These are phyloP conservation scores for Trichoderma oligosporum DNA, from an alignment of 2,329 filamentous ascomycete species.

Conservation along the genomic window DNA sequence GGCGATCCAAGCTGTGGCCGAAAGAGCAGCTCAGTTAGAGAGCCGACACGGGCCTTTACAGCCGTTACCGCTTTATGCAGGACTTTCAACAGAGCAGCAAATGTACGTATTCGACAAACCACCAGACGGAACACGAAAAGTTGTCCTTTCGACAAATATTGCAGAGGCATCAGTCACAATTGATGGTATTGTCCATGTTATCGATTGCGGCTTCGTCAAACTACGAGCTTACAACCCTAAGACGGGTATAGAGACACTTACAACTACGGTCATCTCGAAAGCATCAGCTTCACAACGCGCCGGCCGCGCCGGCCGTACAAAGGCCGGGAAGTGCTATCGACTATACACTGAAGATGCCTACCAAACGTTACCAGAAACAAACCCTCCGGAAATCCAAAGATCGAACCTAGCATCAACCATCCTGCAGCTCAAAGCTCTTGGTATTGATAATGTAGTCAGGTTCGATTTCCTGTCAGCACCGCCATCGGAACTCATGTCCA, in stretches of 20 bases:
- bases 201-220: conserved; percentile 91
- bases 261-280: conserved; percentile 77
- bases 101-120: conserved; percentile 90
- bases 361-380: conserved; percentile 62
- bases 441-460: conserved; percentile 87
- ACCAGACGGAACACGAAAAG: conserved; percentile 78
- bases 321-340: conserved; percentile 88
- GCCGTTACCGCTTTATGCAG: conserved; percentile 77
- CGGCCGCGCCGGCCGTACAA: conserved; percentile 84
- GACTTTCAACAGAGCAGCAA: conserved; percentile 83
- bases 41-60: conserved; percentile 29
- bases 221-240: conserved; percentile 77
- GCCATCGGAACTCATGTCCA: conserved; percentile 76
- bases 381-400: conserved; percentile 85
- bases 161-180: conserved; percentile 96
- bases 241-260: conserved; percentile 84
- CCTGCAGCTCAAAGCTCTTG: conserved; percentile 88
- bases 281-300: conserved; percentile 90
- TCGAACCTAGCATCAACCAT: conserved; percentile 86
- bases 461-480: conserved; percentile 88
- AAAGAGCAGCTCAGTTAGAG: conserved; percentile 61
- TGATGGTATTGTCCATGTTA: conserved; percentile 82
- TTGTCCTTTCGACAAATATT: conserved; percentile 92
- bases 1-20: conserved; percentile 72
- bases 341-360: conserved; percentile 80